Evolutionary conservation across 345 rosid genomes (phyloP).

Genomic region (Salix purpurea): DNA sequence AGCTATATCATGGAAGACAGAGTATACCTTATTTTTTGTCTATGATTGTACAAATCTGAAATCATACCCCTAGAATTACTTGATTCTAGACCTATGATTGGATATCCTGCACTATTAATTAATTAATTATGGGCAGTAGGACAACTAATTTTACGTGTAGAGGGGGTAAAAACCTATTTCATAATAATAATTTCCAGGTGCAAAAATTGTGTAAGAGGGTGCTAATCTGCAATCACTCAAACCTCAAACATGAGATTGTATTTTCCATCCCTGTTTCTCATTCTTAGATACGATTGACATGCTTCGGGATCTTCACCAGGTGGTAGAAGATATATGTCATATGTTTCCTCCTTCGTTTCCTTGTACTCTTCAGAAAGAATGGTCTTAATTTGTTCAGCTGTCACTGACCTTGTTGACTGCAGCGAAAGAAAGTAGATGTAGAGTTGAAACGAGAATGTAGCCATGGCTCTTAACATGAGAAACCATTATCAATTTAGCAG

Average conservation of each 20-base stretch:
- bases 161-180: background rate
- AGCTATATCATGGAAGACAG: background rate
- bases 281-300: constrained; percentile 94
- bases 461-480: background rate
- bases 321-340: constrained; percentile 95
- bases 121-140: background rate
- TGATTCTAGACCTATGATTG: background rate
- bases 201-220: no score
- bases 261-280: constrained; percentile 98
- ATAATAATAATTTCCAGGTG: background rate
- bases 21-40: background rate
- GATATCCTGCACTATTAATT: background rate
- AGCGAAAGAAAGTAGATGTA: constrained; percentile 21
- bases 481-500: background rate
- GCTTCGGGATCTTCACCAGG: constrained; percentile 99
- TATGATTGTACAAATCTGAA: background rate
- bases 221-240: constrained; percentile 22
- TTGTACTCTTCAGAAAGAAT: constrained; percentile 48
- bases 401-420: constrained; percentile 69
- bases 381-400: constrained; percentile 75
- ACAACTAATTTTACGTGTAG: background rate
- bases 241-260: constrained; percentile 99
- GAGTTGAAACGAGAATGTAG: constrained; percentile 8
- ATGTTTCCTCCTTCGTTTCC: constrained; percentile 86
- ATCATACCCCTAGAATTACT: background rate